Base-by-base conservation (phyloP, 352 stramenopile genomes). In the Globisporangium orthogonon region DNA sequence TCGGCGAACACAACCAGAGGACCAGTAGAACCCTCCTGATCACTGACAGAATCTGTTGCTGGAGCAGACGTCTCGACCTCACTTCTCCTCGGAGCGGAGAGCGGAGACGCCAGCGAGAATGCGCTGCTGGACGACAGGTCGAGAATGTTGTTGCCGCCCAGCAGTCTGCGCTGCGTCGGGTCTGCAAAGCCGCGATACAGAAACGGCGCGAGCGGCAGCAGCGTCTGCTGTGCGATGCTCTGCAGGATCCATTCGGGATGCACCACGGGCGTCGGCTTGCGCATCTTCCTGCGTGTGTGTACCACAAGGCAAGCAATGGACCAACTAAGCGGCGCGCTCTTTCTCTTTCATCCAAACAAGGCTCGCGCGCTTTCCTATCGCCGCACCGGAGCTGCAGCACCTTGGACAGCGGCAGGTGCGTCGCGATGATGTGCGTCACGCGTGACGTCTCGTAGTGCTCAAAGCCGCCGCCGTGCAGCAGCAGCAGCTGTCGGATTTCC, bases 201-300 rank as follows among this genome's bases (percentile, higher is more conserved):
- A 65, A 97, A 98, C 37, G 78, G 59, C 50, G 79, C 75, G 62
- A 91, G 58, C 0, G 86, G 74, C 6, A 97, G 63, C 51, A 97
- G 51, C 23, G 58, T 78, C 23, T 76, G 67, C 39, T 81, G 65
- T 43, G 87, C 64, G 14, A 97, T 85, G 66, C 89, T 93, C 57
- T 97, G 85, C 9, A 94, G 68, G 59, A 98, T 95, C 95, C 95
- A 98, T 23, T 95, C 69, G 0, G 95, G 94, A 52, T 86, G 70
- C 29, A 94, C 82, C 7, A 98, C 85, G 0, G 87, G 92, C 46
- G 80, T 70, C 11, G 74, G 73, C 28, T 71, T 76, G 30, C 66
- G 71, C 62, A 70, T 70, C 39, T 74, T 84, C 62, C 85, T 95
- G 48, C 23, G 23, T 30, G 9, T 37, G 10, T 14, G 23, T 23